Evolutionary conservation across 2,329 filamentous ascomycete species (phyloP).

Genomic region (Epichloe bromicola): DNA sequence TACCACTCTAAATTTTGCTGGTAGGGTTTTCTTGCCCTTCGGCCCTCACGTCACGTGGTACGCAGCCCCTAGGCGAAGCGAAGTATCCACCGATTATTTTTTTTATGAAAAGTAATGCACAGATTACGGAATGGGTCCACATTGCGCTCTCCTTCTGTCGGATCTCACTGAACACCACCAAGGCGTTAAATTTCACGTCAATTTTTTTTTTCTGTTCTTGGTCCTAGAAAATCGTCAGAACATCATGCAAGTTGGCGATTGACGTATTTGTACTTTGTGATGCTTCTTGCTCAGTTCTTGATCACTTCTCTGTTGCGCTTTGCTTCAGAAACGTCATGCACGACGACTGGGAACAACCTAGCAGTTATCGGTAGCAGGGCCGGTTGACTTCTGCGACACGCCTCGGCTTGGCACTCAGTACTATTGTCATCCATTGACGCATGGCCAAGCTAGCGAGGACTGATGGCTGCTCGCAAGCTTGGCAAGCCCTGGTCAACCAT

Average conservation of each 20-base stretch:
- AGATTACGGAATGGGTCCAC: background rate
- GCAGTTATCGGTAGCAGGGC: background rate
- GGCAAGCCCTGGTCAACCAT: background rate
- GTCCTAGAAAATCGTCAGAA: too few relatives aligned
- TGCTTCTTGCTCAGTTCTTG: background rate
- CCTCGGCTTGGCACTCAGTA: background rate
- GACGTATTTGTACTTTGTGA: too few relatives aligned
- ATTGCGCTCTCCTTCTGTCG: too few relatives aligned
- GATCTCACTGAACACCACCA: too few relatives aligned
- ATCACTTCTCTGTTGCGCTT: background rate
- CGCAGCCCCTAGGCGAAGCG: background rate
- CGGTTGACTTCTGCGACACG: background rate
- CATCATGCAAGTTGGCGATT: too few relatives aligned
- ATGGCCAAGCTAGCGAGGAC: background rate
- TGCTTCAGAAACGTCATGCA: background rate
- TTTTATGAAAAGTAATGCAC: background rate
- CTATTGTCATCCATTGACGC: background rate
- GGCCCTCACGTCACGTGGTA: conserved; percentile 20
- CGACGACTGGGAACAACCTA: background rate
- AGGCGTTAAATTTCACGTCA: too few relatives aligned
- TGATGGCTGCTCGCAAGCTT: background rate
- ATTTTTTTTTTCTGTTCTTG: too few relatives aligned
- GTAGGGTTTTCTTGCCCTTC: conserved; percentile 31
- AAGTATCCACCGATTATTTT: background rate
- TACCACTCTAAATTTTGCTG: conserved; percentile 20